These are phyloP conservation scores for Candida methanosorbosa DNA, from an alignment of 805 yeast species.

Conservation along the genomic window DNA sequence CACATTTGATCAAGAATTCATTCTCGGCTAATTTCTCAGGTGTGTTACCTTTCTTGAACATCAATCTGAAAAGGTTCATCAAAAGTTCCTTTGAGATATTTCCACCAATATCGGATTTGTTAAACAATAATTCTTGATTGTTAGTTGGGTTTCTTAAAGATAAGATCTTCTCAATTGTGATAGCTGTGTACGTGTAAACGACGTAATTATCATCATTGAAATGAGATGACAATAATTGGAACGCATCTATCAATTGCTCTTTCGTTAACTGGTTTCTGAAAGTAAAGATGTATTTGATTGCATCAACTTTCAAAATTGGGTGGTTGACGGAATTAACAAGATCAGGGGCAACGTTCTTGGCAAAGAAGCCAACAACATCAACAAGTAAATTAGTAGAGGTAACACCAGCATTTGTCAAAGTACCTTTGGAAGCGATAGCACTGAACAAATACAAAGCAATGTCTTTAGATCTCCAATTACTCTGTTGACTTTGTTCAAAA, in stretches of 20 bases:
- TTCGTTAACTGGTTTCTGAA: slow-evolving; percentile 92
- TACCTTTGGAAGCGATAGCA: slow-evolving; percentile 86
- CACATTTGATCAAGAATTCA: slow-evolving; percentile 83
- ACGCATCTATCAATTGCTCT: slow-evolving; percentile 66
- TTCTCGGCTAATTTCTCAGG: slow-evolving; percentile 95
- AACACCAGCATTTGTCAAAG: slow-evolving; percentile 79
- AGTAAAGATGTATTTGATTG: slow-evolving; percentile 80
- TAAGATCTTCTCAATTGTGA: slow-evolving; percentile 82
- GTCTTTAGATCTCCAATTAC: slow-evolving; percentile 81
- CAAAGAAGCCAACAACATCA: slow-evolving; percentile 82
- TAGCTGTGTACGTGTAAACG: slow-evolving; percentile 88
- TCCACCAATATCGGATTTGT: slow-evolving; percentile 62
- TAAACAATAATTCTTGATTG: slow-evolving; percentile 52
- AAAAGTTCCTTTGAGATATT: slow-evolving; percentile 51
- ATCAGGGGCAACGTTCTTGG: slow-evolving; percentile 75
- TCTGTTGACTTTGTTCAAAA: slow-evolving; percentile 30
- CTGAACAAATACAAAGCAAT: slow-evolving; percentile 80
- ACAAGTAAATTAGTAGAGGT: slow-evolving; percentile 76
- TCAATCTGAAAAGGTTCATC: slow-evolving; percentile 55
- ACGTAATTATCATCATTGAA: slow-evolving; percentile 62
- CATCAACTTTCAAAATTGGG: slow-evolving; percentile 83
- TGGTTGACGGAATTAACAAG: slow-evolving; percentile 49
- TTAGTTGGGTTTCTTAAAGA: slow-evolving; percentile 61
- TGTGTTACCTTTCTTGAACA: slow-evolving; percentile 46
- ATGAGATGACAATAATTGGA: slow-evolving; percentile 71